A percentile compares a stretch with the other conserved stretches of the same genome.
phyloP scores from a whole-genome alignment of 139 green algal species.

The Coccomyxa sp. region DNA sequence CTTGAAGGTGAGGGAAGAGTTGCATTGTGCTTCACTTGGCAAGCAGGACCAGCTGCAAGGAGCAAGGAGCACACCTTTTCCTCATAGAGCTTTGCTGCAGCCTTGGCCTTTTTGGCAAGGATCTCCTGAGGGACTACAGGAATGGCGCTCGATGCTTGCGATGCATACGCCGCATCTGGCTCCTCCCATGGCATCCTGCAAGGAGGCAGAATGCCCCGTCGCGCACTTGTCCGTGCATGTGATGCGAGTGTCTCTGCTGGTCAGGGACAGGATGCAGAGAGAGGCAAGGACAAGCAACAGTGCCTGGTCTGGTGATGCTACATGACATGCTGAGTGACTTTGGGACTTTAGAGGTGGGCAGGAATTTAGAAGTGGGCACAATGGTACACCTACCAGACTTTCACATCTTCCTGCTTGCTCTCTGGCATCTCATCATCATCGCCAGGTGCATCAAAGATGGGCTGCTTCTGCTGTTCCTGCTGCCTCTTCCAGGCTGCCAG shows the following conservation, averaged over 20 bases:
- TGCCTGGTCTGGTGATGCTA: neutral
- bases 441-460: no score
- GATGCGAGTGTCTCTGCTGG: neutral
- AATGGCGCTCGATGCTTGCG: neutral
- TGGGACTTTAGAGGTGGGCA: neutral
- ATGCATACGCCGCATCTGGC: neutral
- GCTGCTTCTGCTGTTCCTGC: conserved; percentile 15
- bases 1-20: no score
- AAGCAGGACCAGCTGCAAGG: neutral
- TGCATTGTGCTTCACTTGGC: neutral
- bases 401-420: no score
- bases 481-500: conserved; percentile 41
- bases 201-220: neutral
- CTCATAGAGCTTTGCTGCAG: conserved; percentile 8
- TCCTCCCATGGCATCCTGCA: conserved; percentile 58
- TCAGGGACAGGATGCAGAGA: neutral
- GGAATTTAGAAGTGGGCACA: neutral
- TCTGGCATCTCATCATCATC: no score
- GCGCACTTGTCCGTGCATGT: no score
- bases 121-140: conserved; percentile 4
- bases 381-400: no score
- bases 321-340: neutral
- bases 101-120: neutral
- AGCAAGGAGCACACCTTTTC: neutral
- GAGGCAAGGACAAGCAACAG: neutral